Evolutionary conservation across 139 green algal genomes (phyloP).

Genomic region (Coccomyxa sp.): DNA sequence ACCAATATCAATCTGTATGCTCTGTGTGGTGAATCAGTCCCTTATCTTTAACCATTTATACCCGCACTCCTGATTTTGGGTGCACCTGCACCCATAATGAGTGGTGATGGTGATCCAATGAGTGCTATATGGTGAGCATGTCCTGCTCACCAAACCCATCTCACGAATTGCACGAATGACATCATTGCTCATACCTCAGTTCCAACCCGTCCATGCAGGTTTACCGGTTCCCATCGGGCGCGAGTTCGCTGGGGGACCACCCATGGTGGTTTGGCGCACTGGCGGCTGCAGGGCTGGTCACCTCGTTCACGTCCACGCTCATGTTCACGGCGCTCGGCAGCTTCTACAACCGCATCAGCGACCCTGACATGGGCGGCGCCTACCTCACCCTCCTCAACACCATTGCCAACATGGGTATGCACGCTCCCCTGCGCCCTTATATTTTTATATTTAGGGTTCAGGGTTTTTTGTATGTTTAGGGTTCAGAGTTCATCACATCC

Average conservation of each 20-base stretch:
- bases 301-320: conserved; percentile 73
- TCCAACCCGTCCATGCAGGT: conserved; percentile 7
- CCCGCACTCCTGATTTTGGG: too few relatives aligned
- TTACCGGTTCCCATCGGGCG: conserved; percentile 33
- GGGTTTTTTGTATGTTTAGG: background rate
- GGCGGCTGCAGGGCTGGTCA: conserved; percentile 52
- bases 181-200: too few relatives aligned
- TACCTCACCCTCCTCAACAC: conserved; percentile 97
- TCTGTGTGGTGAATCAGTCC: too few relatives aligned
- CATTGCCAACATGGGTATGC: conserved; percentile 83
- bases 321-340: conserved; percentile 83
- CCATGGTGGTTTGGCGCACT: conserved; percentile 46
- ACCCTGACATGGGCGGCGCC: conserved; percentile 70
- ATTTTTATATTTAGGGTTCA: background rate
- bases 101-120: too few relatives aligned
- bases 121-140: too few relatives aligned
- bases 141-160: too few relatives aligned
- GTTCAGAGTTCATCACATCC: background rate
- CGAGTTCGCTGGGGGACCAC: conserved; percentile 32
- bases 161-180: too few relatives aligned
- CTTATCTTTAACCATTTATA: too few relatives aligned
- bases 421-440: background rate
- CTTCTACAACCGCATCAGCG: conserved; percentile 73
- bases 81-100: too few relatives aligned
- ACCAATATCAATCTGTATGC: too few relatives aligned